Percentiles rank a stretch among this genome's conserved stretches.
phyloP scores from a whole-genome alignment of 495 filamentous ascomycete species.

The Trichoderma erinaceum region DNA sequence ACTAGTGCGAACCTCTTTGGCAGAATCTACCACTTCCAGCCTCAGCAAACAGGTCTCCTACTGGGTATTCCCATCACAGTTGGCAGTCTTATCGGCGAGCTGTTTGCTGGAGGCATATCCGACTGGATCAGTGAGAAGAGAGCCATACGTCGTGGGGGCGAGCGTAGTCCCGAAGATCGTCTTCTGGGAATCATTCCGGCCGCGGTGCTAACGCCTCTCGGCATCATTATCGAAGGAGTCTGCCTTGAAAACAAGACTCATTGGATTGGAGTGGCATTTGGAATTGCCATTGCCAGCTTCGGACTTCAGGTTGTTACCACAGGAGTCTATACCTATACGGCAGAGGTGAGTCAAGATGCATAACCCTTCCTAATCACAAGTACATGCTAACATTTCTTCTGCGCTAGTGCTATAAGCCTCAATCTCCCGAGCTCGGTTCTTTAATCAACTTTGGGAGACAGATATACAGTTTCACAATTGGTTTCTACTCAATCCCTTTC shows the following conservation, averaged over 20 bases:
- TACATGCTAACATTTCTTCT: background rate
- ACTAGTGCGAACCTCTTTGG: slow-evolving; percentile 24
- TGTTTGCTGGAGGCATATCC: slow-evolving; percentile 27
- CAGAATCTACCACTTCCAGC: slow-evolving; percentile 26
- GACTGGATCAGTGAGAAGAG: slow-evolving; percentile 27
- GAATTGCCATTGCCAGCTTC: slow-evolving; percentile 28
- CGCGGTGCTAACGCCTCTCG: slow-evolving; percentile 23
- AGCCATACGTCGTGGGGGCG: slow-evolving; percentile 23
- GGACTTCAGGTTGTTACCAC: slow-evolving; percentile 32
- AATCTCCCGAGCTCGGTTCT: slow-evolving; percentile 33
- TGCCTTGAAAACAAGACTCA: slow-evolving; percentile 25
- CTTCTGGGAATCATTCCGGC: slow-evolving; percentile 22
- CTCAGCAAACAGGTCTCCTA: slow-evolving; percentile 29
- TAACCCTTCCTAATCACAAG: background rate
- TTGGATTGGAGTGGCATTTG: slow-evolving; percentile 26
- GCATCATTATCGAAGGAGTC: slow-evolving; percentile 32
- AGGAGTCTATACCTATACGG: slow-evolving; percentile 27
- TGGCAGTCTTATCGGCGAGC: slow-evolving; percentile 29
- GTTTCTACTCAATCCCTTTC: slow-evolving; percentile 29
- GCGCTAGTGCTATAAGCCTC: slow-evolving; percentile 16
- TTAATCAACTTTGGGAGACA: slow-evolving; percentile 37
- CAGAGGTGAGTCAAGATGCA: slow-evolving; percentile 11
- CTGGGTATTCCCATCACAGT: slow-evolving; percentile 26
- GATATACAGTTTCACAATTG: slow-evolving; percentile 30
- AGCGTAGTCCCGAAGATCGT: slow-evolving; percentile 28